Evolutionary conservation across 305 asterid genomes (phyloP), one percentile per base, ranked within the genome.

Genomic region (Ajuga reptans): DNA sequence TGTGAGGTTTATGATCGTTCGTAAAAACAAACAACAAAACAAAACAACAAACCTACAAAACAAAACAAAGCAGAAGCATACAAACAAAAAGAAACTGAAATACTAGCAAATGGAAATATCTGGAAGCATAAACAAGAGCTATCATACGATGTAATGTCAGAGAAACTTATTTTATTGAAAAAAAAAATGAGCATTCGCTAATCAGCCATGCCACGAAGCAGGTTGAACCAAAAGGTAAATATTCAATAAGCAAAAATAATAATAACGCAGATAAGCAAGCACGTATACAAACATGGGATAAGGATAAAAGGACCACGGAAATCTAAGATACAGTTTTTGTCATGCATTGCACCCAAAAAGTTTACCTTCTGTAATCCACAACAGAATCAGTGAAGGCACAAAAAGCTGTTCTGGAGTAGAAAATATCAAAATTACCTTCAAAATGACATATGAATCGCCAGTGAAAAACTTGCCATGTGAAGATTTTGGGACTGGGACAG

Each of bases 371-470:
- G 41, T 21, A 12, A 47, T 70, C 14, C 42, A 33, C 42, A 69
- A 69, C 46, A 33, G 18, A 60, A 57, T 17, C 53, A 63, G 49
- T 34, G 64, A 51, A 61, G 57, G 29, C 9, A 29, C 68, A 64
- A 17, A 41, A 47, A 51, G 47, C 49, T 60, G 66, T 45, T 49
- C 27, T 16, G 12, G 47, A 31, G 57, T 47, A 42, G 41, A 76
- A 34, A 55, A 14, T 21, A 65, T 10, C 5, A 21, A 61, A 73
- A 73, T 61, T 79, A 91, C 97, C 87, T 91, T 82, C 75, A 91
- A 78, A 64, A 91, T 76, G 59, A 91, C 82, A 72, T 91, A 91
- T 45, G 97, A 85, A 78, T 88, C 92, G 72, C 96, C 96, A 6
- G 85, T 79, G 80, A 77, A 89, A 76, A 91, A 89, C 54, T 84